Base-by-base conservation (phyloP, 1,139 yeast species). In the Diutina catenulata region DNA sequence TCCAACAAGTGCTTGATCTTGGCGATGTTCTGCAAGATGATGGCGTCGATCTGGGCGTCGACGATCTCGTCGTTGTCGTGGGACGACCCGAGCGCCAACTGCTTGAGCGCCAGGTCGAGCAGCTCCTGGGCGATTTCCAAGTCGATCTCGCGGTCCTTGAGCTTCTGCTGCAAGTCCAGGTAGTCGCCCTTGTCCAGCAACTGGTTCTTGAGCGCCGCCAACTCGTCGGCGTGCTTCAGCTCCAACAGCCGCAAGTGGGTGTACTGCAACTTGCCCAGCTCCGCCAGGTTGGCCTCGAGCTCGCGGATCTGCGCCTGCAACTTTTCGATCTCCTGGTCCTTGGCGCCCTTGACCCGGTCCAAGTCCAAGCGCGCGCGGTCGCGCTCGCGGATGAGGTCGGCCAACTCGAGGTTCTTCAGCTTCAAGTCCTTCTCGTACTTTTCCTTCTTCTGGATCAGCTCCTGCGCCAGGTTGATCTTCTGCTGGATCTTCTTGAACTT, bases 391-490 rank as follows among this genome's bases (percentile, higher is more conserved):
- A 86, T 86, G 50, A 87, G 68, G 50, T 86, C 95, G 1, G 95
- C 95, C 47, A 87, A 68, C 55, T 87, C 95, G 39, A 86, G 68
- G 52, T 84, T 87, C 60, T 87, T 87, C 13, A 91, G 72, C 55
- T 83, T 84, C 56, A 86, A 62, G 44, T 86, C 95, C 44, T 82
- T 76, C 56, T 87, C 95, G 31, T 83, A 62, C 51, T 76, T 76
- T 51, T 87, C 95, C 47, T 88, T 78, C 57, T 79, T 81, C 48
- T 81, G 81, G 44, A 87, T 76, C 0, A 95, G 83, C 56, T 87
- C 96, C 54, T 86, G 95, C 7, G 96, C 95, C 43, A 94, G 81
- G 22, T 88, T 81, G 7, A 93, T 94, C 56, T 83, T 84, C 48
- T 87, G 86, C 57, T 87, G 95, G 40, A 81, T 71, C 48, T 81